Evolutionary conservation across 108 stramenopile genomes (phyloP), one percentile per base, ranked within the genome.

Genomic region (Mediolabrus comicus): DNA sequence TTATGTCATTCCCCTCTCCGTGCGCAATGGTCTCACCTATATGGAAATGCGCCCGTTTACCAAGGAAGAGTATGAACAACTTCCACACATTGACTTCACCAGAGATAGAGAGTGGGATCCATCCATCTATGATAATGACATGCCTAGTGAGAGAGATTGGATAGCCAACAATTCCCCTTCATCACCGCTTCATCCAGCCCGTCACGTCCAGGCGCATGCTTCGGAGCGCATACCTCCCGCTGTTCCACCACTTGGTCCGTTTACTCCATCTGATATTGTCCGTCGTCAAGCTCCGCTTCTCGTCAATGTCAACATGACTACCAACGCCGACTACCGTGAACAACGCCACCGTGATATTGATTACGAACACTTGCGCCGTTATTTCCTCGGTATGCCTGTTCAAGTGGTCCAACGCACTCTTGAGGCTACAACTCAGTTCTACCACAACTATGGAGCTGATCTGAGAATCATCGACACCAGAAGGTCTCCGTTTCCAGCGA

Each of bases 381-480:
- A 24, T 33, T 64, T 53, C 35, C 32, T n/a, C 12, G 59, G 61
- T 38, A 36, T 53, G 16, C 57, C 80, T 13, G 38, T 14, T 34
- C 32, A 66, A 3, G 26, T 34, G 1, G 65, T 81, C 1, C 1
- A 59, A 55, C 9, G 31, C 1, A 72, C 77, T 10, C 22, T 72
- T 11, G 27, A 43, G n/a, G 8, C 54, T 28, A 71, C 77, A 12
- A 72, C 63, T 0, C 74, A 81, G 33, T 81, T 27, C 2, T 41
- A 41, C 39, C 5, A 41, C 13, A 16, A n/a, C 14, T 2, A 16
- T 9, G 1, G 8, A 1, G 8, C 14, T 3, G 39, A 1, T 41
- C 3, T 2, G 3, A 14, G 39, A 16, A n/a, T 41, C 39, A 10
- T 10, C 3, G 39, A 41, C 14, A 41, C 9, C 3, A 14, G 14